Percentiles rank a stretch among this genome's conserved stretches.
phyloP scores from a whole-genome alignment of 1,139 yeast genomes.

The Blastobotrys petasosporus region DNA sequence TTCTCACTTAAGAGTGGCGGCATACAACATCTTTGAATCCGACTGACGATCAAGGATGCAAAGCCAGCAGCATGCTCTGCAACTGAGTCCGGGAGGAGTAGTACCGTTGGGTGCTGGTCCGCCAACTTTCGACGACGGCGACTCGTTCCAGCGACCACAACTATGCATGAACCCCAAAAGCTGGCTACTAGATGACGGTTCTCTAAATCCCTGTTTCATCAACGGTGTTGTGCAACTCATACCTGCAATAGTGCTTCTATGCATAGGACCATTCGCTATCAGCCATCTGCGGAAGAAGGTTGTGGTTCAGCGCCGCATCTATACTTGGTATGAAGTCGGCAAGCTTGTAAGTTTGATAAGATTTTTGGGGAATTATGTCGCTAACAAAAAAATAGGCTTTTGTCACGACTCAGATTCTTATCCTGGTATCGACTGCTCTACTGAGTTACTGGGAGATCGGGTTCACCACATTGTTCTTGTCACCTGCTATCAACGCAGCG shows the following conservation, averaged over 20 bases:
- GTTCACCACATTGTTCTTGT: too few species aligned
- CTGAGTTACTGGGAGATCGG: not conserved
- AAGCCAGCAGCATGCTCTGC: slow-evolving; percentile 3
- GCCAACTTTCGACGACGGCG: not conserved
- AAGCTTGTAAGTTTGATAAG: slow-evolving; percentile 33
- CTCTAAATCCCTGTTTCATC: slow-evolving; percentile 72
- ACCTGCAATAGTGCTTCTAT: slow-evolving; percentile 46
- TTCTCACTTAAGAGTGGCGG: too few species aligned
- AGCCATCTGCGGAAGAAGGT: slow-evolving; percentile 16
- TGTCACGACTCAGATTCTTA: slow-evolving; percentile 20
- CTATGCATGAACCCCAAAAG: not conserved
- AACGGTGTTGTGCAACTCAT: slow-evolving; percentile 57
- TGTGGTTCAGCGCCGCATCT: slow-evolving; percentile 23
- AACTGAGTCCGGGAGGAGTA: not conserved
- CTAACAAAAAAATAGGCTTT: slow-evolving; percentile 13
- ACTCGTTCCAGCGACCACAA: too few species aligned
- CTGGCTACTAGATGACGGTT: slow-evolving; percentile 44
- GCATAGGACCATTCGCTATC: slow-evolving; percentile 46
- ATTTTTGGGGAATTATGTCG: slow-evolving; percentile 16
- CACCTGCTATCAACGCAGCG: slow-evolving; percentile 1
- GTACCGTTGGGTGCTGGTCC: not conserved
- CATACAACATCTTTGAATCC: too few species aligned
- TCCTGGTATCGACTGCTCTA: slow-evolving; percentile 2
- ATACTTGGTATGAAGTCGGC: slow-evolving; percentile 37
- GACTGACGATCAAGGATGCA: not conserved